phyloP scores from a whole-genome alignment of 2,329 filamentous ascomycete genomes.

The Penicillium sp. region DNA sequence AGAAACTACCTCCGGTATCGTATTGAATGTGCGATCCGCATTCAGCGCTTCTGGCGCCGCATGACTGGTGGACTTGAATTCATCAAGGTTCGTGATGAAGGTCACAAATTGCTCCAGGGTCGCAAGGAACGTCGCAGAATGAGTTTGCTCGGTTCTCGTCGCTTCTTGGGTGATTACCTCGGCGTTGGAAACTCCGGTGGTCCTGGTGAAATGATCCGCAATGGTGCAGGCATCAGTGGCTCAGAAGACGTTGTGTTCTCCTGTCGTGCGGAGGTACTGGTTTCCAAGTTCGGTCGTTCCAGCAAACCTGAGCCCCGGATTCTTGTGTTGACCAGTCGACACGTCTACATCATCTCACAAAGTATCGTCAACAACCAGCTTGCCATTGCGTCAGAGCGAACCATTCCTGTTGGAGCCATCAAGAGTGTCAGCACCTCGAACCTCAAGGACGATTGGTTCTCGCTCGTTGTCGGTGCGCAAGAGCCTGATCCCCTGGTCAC shows the following conservation, averaged over 20 bases:
- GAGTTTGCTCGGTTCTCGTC: conserved; percentile 85
- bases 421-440: conserved; percentile 82
- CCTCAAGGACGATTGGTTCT: conserved; percentile 94
- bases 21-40: conserved; percentile 86
- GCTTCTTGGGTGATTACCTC: conserved; percentile 94
- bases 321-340: conserved; percentile 79
- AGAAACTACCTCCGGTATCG: conserved; percentile 92
- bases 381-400: conserved; percentile 77
- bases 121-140: conserved; percentile 90
- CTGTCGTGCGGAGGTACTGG: conserved; percentile 83
- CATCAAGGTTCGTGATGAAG: conserved; percentile 82
- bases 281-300: conserved; percentile 93
- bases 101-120: conserved; percentile 76
- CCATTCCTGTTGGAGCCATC: conserved; percentile 81
- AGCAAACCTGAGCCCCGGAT: conserved; percentile 89
- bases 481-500: conserved; percentile 92
- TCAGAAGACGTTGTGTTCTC: conserved; percentile 81
- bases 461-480: conserved; percentile 81
- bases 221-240: conserved; percentile 66
- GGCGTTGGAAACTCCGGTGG: conserved; percentile 80
- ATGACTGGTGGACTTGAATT: conserved; percentile 89
- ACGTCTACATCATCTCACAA: conserved; percentile 88
- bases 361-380: conserved; percentile 78
- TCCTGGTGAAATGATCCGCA: conserved; percentile 77
- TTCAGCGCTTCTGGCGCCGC: conserved; percentile 94